phyloP scores from a whole-genome alignment of 441 rosid species.

The Pelargonium citronellum region DNA sequence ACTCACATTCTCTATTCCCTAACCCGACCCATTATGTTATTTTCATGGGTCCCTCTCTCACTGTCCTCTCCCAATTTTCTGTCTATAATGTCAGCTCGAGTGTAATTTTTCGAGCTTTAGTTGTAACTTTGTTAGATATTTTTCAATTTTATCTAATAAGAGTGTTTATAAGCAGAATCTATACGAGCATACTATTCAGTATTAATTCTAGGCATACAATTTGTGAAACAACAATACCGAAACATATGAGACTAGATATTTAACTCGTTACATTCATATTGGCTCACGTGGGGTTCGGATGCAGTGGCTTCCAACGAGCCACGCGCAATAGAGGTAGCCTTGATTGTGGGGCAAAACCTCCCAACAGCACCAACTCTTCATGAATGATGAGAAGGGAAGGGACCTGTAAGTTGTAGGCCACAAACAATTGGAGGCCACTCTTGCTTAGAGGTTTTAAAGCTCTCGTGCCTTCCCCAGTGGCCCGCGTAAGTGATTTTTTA shows the following conservation, averaged over 20 bases:
- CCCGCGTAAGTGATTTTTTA: conserved; percentile 18
- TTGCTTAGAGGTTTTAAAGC: background rate
- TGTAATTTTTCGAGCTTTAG: conserved; percentile 1
- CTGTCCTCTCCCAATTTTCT: background rate
- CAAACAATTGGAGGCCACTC: background rate
- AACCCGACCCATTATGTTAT: conserved; percentile 19
- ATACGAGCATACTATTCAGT: conserved; percentile 2
- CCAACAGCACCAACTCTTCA: conserved; percentile 7
- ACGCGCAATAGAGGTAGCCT: conserved; percentile 19
- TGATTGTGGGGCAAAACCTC: conserved; percentile 17
- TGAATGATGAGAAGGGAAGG: background rate
- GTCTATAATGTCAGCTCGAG: conserved; percentile 3
- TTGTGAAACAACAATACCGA: background rate
- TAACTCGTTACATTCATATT: background rate
- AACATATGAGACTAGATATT: background rate
- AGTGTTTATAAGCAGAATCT: background rate
- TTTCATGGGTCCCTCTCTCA: conserved; percentile 4
- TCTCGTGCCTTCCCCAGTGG: conserved; percentile 17
- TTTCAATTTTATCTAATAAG: background rate
- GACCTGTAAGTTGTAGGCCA: no score
- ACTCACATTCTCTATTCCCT: conserved; percentile 9
- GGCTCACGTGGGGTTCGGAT: conserved; percentile 18
- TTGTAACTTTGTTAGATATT: conserved; percentile 1
- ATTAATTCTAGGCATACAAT: background rate
- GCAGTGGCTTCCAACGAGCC: conserved; percentile 20